Percentiles rank a stretch among this genome's conserved stretches.
These are phyloP conservation scores for Leccinum barrowsii DNA, from an alignment of 768 basidiomycete genomes.

Conservation along the genomic window DNA sequence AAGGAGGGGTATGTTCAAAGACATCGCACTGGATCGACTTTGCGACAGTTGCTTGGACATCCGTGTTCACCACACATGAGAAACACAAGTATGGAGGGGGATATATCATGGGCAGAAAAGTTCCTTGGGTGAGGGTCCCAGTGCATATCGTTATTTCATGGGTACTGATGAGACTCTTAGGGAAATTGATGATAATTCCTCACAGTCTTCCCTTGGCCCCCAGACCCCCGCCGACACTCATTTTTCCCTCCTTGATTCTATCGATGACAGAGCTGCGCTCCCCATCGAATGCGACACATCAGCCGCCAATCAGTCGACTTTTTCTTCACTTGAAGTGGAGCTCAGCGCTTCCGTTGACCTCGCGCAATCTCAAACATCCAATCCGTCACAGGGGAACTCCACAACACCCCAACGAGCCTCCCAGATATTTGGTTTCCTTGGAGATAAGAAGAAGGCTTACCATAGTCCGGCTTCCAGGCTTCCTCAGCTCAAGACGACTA, in stretches of 20 bases:
- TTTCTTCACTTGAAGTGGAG: conserved; percentile 78
- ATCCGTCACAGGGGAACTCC: conserved; percentile 38
- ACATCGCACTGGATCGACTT: conserved; percentile 63
- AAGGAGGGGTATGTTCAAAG: conserved; percentile 49
- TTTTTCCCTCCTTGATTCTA: conserved; percentile 40
- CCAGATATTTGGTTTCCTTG: conserved; percentile 71
- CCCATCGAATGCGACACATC: conserved; percentile 46
- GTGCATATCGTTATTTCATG: background rate
- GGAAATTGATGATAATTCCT: conserved; percentile 42
- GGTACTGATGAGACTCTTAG: conserved; percentile 28
- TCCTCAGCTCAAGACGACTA: conserved; percentile 27
- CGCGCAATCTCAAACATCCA: conserved; percentile 16
- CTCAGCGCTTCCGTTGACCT: conserved; percentile 50
- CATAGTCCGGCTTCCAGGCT: conserved; percentile 34
- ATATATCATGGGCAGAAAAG: conserved; percentile 83
- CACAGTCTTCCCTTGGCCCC: conserved; percentile 48
- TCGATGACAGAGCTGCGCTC: conserved; percentile 36
- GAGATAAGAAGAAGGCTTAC: conserved; percentile 40
- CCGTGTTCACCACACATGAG: conserved; percentile 31
- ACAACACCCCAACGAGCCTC: conserved; percentile 66
- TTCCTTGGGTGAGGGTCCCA: conserved; percentile 53
- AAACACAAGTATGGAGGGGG: conserved; percentile 53
- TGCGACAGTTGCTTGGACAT: conserved; percentile 68
- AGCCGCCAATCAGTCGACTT: conserved; percentile 35
- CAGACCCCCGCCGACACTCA: conserved; percentile 45